Conservation (phyloP, 148 eudicot genomes). For the Vaccinium darrowii region DNA sequence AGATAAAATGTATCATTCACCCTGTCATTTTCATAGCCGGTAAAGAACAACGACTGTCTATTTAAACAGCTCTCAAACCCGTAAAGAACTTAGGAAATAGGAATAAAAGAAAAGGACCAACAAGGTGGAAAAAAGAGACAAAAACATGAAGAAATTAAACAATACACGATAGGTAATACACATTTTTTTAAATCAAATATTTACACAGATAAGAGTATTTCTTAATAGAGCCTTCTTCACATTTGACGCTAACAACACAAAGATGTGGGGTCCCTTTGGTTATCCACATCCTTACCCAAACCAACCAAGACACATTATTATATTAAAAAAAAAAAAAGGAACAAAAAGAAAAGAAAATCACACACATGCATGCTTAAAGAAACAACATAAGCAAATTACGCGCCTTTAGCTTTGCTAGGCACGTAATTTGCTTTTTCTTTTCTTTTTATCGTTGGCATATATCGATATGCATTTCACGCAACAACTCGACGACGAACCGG, state of each 20-base stretch:
- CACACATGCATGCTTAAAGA: conserved; percentile 8
- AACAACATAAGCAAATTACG: background rate
- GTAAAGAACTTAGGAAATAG: background rate
- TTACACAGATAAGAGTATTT: background rate
- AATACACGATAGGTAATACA: background rate
- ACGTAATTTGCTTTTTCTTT: background rate
- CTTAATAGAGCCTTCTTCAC: conserved; percentile 3
- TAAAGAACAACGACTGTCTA: background rate
- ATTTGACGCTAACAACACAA: conserved; percentile 15
- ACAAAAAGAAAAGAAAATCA: background rate
- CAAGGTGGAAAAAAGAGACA: background rate
- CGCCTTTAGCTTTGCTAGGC: conserved; percentile 14
- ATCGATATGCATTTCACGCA: background rate
- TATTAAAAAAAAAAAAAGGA: background rate
- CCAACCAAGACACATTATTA: background rate
- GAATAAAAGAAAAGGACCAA: background rate
- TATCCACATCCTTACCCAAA: conserved; percentile 21
- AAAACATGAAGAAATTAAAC: too few relatives aligned
- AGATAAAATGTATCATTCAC: background rate
- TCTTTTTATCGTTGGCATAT: background rate
- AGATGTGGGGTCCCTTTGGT: conserved; percentile 19
- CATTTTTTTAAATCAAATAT: background rate
- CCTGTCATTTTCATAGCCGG: background rate
- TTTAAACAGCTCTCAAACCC: background rate
- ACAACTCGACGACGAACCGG: conserved; percentile 14